These are phyloP conservation scores for Niebla homalea DNA, from an alignment of 495 filamentous ascomycete genomes.

Conservation along the genomic window DNA sequence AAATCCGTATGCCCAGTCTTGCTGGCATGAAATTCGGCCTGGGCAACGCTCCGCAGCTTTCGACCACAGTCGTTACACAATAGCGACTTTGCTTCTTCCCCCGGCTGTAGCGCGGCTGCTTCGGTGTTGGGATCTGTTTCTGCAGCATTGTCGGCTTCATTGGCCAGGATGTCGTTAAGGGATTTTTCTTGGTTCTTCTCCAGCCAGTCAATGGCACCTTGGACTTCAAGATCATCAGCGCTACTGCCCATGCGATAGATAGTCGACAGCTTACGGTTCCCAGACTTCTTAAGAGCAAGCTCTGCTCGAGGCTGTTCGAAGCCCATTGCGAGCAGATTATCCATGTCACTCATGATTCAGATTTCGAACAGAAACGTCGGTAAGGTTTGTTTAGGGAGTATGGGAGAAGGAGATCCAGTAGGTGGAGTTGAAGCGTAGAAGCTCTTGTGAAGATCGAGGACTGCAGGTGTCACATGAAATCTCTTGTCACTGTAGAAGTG, in stretches of 20 bases:
- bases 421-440: neutral
- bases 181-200: constrained; percentile 77
- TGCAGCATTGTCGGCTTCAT: constrained; percentile 35
- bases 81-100: constrained; percentile 49
- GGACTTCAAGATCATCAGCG: constrained; percentile 40
- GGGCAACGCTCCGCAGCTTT: constrained; percentile 65
- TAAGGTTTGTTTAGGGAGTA: constrained; percentile 29
- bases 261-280: constrained; percentile 45
- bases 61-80: constrained; percentile 90
- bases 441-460: too few species aligned
- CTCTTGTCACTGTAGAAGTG: too few species aligned
- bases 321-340: constrained; percentile 85
- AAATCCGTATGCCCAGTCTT: constrained; percentile 89
- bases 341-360: constrained; percentile 8
- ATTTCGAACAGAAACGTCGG: too few species aligned
- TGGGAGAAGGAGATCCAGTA: constrained; percentile 48
- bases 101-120: constrained; percentile 42
- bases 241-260: neutral
- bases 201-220: constrained; percentile 86
- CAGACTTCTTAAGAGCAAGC: constrained; percentile 66
- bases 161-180: constrained; percentile 57
- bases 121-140: constrained; percentile 36
- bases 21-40: constrained; percentile 80
- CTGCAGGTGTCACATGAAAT: too few species aligned
- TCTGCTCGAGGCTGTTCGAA: constrained; percentile 72